Evolutionary conservation across 75 land plant genomes (phyloP), one percentile per base, ranked within the genome.

Genomic region (Pseudotsuga menziesii): DNA sequence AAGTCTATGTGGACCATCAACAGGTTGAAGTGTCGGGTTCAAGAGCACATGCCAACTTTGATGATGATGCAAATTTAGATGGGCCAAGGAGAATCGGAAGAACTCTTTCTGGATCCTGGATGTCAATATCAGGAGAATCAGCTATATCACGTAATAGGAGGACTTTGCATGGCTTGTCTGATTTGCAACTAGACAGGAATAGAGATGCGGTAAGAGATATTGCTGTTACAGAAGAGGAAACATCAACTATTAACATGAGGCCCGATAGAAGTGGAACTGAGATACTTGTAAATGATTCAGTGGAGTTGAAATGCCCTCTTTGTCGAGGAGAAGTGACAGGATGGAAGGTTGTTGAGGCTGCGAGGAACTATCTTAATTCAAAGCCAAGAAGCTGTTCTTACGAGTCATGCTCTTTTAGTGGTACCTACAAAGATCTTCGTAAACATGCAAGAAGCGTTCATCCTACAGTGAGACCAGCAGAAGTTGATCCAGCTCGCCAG

Each of bases 401-500:
- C 20, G 94, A 92, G 57, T 82, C 90, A 44, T 92, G 94, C 69
- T 78, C 84, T 0, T 92, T 92, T 56, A 25, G 72, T 60, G 94
- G 94, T n/a, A 88, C 75, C 60, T 92, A 92, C 76, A 78, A 84
- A 44, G 94, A 92, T 44, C 80, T 90, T 22, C 83, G 94, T 0
- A 72, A 83, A 62, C 94, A 92, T 84, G 92, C 94, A 22, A 85
- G 92, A 52, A 83, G 88, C 41, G 78, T 80, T 35, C 94, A 92
- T 64, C 92, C 92, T n/a, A 75, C 82, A 9, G 76, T 84, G 4
- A 75, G 90, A 14, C 94, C 94, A 6, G 82, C 87, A n/a, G 88
- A 86, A 63, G 85, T 85, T 7, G 94, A 92, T 84, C 94, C 90
- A n/a, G 85, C 85, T 11, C 82, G 94, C 48, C 88, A 88, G 73